Conservation (phyloP, 2,329 filamentous ascomycete genomes). For the Fulvia fulva region DNA sequence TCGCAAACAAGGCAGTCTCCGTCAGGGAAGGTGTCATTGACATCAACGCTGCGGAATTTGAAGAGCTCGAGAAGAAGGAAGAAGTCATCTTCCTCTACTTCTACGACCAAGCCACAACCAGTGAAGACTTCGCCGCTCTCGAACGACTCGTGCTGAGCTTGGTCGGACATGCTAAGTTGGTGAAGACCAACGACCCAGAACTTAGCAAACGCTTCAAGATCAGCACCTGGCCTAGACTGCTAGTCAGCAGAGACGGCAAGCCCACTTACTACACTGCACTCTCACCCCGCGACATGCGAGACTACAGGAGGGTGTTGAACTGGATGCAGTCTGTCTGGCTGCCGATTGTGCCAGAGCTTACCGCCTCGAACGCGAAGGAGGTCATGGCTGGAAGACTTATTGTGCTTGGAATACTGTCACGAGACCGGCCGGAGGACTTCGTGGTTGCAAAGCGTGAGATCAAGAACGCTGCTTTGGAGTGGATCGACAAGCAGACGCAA, state of each 20-base stretch:
- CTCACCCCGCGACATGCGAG: conserved; percentile 86
- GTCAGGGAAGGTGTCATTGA: conserved; percentile 73
- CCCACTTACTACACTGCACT: conserved; percentile 86
- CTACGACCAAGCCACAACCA: conserved; percentile 91
- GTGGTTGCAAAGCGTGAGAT: conserved; percentile 76
- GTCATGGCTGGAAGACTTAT: conserved; percentile 94
- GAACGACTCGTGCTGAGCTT: conserved; percentile 82
- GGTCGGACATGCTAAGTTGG: conserved; percentile 85
- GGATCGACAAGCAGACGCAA: conserved; percentile 95
- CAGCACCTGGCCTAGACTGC: conserved; percentile 88
- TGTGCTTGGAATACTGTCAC: conserved; percentile 83
- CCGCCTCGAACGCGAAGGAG: conserved; percentile 83
- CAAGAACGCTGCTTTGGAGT: conserved; percentile 92
- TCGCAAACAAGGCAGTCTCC: conserved; percentile 80
- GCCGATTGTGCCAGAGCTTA: conserved; percentile 90
- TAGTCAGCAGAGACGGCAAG: conserved; percentile 84
- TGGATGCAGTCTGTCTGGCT: conserved; percentile 99
- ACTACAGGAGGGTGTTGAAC: conserved; percentile 70
- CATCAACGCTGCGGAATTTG: conserved; percentile 71
- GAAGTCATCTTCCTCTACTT: conserved; percentile 97
- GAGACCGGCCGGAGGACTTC: conserved; percentile 76
- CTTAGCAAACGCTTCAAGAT: conserved; percentile 87
- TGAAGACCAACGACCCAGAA: conserved; percentile 78
- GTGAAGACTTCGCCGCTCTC: conserved; percentile 84
- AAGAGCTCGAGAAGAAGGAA: conserved; percentile 82